Evolutionary conservation across 306 rosid species (phyloP), one percentile per base, ranked within the genome.

Genomic region (Prosopis cineraria): DNA sequence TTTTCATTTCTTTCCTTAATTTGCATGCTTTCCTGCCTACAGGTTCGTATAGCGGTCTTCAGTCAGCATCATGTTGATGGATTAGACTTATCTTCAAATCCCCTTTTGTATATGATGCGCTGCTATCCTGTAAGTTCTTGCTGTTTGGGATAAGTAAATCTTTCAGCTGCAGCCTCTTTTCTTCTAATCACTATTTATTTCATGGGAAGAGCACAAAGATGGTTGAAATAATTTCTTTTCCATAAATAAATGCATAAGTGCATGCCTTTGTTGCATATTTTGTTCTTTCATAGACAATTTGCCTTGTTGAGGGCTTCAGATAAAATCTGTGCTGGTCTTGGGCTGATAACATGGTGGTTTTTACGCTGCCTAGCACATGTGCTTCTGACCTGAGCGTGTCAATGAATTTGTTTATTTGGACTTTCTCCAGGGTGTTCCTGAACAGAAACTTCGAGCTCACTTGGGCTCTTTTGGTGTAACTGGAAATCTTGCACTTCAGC

Each of bases 41-140:
- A 96, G 99, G 99, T 96, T 79, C 98, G 98, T 9, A 96, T 96
- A 68, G 99, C 99, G 45, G 99, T 96, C 65, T 96, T 96, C 90
- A 93, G 96, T 80, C 99, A 96, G 93, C 99, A 96, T 84, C 99
- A 96, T 48, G 99, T 96, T 58, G 98, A 96, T 76, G 99, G 99
- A 62, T 92, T 96, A 5, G 99, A 96, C 84, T 87, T 96, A 68
- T 88, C 98, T 66, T 91, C 98, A 72, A 96, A 96, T 85, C 99
- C 99, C 40, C 94, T 96, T 75, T 75, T 96, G 81, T 96, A 96
- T 76, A 90, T 96, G 98, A 96, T 96, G 99, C 98, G 94, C 62
- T 96, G 99, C 85, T 93, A 83, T 78, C 99, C 99, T 33, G 98
- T 96, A 73, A 90, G 99, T 93, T 83, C 83, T 80, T 80, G 39